Evolutionary conservation across 768 basidiomycete genomes (phyloP).

Genomic region (Russula earlei): DNA sequence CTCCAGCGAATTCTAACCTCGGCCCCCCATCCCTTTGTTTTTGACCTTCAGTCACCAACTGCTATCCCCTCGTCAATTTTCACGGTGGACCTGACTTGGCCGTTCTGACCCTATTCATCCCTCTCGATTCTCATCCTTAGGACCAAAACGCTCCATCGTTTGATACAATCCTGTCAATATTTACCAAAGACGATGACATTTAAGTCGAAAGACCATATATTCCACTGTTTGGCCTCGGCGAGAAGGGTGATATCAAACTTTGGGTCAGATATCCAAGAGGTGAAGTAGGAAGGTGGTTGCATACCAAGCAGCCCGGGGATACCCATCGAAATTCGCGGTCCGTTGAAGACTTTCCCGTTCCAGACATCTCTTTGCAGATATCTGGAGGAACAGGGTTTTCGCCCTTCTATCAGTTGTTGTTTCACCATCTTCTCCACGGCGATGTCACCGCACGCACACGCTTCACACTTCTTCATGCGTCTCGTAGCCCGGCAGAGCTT

Average conservation of each 20-base stretch:
- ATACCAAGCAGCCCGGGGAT: conserved; percentile 58
- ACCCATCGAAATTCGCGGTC: conserved; percentile 68
- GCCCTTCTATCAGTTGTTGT: conserved; percentile 73
- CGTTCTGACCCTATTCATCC: conserved; percentile 51
- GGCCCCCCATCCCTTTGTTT: too few species aligned
- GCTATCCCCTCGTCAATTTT: conserved; percentile 31
- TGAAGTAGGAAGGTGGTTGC: conserved; percentile 78
- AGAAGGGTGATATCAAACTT: conserved; percentile 55
- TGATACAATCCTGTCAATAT: conserved; percentile 61
- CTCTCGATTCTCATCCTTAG: conserved; percentile 28
- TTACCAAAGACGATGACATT: conserved; percentile 79
- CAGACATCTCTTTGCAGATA: conserved; percentile 40
- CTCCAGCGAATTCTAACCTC: too few species aligned
- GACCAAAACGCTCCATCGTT: conserved; percentile 11
- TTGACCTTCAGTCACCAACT: conserved; percentile 28
- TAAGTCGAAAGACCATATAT: conserved; percentile 85
- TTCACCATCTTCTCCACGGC: conserved; percentile 36
- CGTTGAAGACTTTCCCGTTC: conserved; percentile 56
- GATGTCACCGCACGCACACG: conserved; percentile 32
- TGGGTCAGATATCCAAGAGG: conserved; percentile 77
- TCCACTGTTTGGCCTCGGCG: conserved; percentile 62
- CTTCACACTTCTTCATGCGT: conserved; percentile 68
- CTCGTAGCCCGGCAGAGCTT: conserved; percentile 48
- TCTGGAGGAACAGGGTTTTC: conserved; percentile 85
- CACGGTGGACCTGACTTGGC: conserved; percentile 49